phyloP scores from a whole-genome alignment of 2,329 filamentous ascomycete genomes.

The Penicillium sp. region DNA sequence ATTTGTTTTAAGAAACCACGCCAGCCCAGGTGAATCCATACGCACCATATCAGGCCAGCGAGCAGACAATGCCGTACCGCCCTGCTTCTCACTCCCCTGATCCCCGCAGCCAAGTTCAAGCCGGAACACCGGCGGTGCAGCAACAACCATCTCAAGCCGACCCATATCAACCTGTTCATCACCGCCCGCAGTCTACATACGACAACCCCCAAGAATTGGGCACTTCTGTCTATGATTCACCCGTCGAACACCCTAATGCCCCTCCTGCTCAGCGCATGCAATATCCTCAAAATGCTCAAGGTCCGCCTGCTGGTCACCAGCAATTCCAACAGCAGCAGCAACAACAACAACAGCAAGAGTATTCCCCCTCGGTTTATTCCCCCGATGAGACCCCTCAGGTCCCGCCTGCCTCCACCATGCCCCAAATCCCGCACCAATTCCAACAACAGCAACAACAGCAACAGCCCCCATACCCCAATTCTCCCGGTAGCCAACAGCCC shows the following conservation, averaged over 20 bases:
- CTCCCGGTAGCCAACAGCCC: slow-evolving; percentile 30
- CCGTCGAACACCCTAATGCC: slow-evolving; percentile 49
- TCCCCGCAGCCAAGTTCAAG: slow-evolving; percentile 37
- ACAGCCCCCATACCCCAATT: slow-evolving; percentile 35
- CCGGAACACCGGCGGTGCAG: slow-evolving; percentile 29
- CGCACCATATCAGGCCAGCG: slow-evolving; percentile 63
- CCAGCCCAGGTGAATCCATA: slow-evolving; percentile 50
- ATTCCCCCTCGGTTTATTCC: slow-evolving; percentile 43
- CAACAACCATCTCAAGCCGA: slow-evolving; percentile 54
- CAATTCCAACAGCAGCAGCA: slow-evolving; percentile 36
- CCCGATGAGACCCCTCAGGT: slow-evolving; percentile 33
- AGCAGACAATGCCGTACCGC: slow-evolving; percentile 47
- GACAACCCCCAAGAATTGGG: slow-evolving; percentile 74
- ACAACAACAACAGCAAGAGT: slow-evolving; percentile 37
- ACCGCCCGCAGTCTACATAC: slow-evolving; percentile 66
- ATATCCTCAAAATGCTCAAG: slow-evolving; percentile 32
- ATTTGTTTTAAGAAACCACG: slow-evolving; percentile 27
- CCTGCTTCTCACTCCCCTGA: slow-evolving; percentile 43
- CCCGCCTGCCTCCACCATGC: slow-evolving; percentile 18
- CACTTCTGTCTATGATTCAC: slow-evolving; percentile 74
- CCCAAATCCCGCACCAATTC: slow-evolving; percentile 19
- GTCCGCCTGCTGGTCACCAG: slow-evolving; percentile 28
- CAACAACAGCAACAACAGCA: slow-evolving; percentile 28
- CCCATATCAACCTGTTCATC: slow-evolving; percentile 46
- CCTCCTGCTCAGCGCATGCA: slow-evolving; percentile 32